These are phyloP conservation scores for Plasmodium inui DNA, from an alignment of 169 alveolate genomes.

Conservation along the genomic window DNA sequence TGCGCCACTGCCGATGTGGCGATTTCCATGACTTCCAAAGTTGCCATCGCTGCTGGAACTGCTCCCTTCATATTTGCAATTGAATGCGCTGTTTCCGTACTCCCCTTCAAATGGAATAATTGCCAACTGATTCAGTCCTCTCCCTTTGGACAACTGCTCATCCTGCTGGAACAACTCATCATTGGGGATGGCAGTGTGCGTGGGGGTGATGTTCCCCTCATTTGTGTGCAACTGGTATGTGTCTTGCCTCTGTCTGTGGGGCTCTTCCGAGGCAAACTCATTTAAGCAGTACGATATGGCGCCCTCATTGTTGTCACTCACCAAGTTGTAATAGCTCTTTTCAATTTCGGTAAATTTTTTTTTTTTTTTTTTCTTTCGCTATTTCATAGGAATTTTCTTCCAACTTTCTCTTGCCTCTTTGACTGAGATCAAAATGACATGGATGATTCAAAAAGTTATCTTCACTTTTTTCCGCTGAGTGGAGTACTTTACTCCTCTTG, in stretches of 20 bases:
- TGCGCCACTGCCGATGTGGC: neutral
- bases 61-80: neutral
- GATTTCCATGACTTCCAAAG: neutral
- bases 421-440: neutral
- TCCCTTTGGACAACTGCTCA: neutral
- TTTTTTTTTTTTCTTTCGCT: conserved; percentile 28
- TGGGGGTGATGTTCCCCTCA: neutral
- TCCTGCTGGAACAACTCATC: conserved; percentile 2
- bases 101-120: conserved; percentile 45
- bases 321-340: neutral
- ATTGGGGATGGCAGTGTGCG: neutral
- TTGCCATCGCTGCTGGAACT: neutral
- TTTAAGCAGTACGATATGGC: neutral
- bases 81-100: neutral
- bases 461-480: neutral
- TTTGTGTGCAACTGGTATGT: neutral
- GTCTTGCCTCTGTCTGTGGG: neutral
- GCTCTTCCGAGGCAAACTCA: neutral
- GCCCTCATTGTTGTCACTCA: neutral
- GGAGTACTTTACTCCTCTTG: conserved; percentile 6
- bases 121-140: conserved; percentile 4
- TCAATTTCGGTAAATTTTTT: conserved; percentile 7
- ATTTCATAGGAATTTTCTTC: conserved; percentile 8
- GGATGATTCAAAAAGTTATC: neutral
- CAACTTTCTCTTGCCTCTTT: conserved; percentile 33